These are phyloP conservation scores for Oidiodendron maius DNA, from an alignment of 495 filamentous ascomycete genomes.

Conservation along the genomic window DNA sequence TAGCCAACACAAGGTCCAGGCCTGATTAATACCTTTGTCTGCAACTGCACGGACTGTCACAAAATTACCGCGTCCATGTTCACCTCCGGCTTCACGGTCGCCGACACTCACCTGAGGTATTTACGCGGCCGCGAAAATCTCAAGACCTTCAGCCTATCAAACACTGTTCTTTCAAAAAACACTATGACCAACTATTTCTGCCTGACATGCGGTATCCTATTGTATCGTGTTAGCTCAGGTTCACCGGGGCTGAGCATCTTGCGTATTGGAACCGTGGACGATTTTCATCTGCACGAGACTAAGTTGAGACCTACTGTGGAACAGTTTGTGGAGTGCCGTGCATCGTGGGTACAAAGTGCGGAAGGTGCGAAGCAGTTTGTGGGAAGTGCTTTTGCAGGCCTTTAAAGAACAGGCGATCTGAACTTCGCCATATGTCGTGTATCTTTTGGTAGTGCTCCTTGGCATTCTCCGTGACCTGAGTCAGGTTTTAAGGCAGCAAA, in stretches of 20 bases:
- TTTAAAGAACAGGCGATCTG: too few species aligned
- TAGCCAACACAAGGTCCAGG: too few species aligned
- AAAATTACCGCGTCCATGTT: background rate
- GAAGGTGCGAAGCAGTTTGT: too few species aligned
- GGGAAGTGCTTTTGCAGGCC: too few species aligned
- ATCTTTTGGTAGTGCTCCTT: too few species aligned
- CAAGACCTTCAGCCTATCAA: background rate
- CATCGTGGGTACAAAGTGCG: too few species aligned
- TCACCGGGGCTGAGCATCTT: background rate
- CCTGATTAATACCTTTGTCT: too few species aligned
- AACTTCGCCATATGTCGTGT: too few species aligned
- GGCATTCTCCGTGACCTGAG: too few species aligned
- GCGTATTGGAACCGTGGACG: background rate
- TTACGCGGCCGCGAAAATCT: background rate
- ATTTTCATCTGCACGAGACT: background rate
- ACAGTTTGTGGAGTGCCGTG: too few species aligned
- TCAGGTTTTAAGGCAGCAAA: too few species aligned
- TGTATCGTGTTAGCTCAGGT: background rate
- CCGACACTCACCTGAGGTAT: background rate
- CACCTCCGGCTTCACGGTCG: background rate
- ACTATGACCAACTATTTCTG: background rate
- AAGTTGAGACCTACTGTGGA: background rate
- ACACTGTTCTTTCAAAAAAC: background rate
- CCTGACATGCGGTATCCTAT: background rate
- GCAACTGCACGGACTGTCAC: background rate